Evolutionary conservation across 2,329 filamentous ascomycete species (phyloP).

Genomic region (Chrysoporthe austroafricana): DNA sequence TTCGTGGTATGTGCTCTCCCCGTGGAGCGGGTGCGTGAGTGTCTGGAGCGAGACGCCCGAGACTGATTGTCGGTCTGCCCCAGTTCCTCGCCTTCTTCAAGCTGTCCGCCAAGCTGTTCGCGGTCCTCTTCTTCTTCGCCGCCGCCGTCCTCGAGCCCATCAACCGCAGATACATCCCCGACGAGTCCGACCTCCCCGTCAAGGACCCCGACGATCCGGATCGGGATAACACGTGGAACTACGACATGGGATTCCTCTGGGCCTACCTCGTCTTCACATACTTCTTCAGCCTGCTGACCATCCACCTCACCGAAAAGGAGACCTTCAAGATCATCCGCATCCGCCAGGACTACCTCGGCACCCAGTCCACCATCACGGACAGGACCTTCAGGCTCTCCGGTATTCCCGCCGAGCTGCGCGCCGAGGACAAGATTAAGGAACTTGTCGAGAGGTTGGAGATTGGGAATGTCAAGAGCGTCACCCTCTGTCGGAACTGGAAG

Average conservation of each 20-base stretch:
- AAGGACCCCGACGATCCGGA: conserved; percentile 23
- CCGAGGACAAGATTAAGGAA: conserved; percentile 81
- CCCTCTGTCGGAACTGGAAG: conserved; percentile 84
- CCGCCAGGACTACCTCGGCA: conserved; percentile 88
- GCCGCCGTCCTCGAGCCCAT: conserved; percentile 82
- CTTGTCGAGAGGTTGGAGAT: conserved; percentile 88
- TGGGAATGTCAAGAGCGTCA: conserved; percentile 86
- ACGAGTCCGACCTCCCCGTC: conserved; percentile 19
- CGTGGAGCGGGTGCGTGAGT: neutral
- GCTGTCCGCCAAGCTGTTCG: conserved; percentile 85
- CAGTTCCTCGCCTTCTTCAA: conserved; percentile 93
- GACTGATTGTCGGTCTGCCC: conserved; percentile 6
- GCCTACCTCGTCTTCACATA: conserved; percentile 95
- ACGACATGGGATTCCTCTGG: conserved; percentile 70
- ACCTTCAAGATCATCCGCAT: conserved; percentile 84
- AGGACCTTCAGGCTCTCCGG: conserved; percentile 90
- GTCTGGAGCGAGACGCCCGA: neutral
- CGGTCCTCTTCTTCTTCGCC: conserved; percentile 80
- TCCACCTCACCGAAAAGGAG: conserved; percentile 82
- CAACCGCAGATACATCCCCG: conserved; percentile 66
- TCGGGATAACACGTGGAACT: conserved; percentile 35
- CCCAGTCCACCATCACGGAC: conserved; percentile 93
- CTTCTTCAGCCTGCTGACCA: conserved; percentile 79
- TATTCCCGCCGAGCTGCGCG: conserved; percentile 77
- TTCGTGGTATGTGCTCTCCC: conserved; percentile 69